Conservation (phyloP, 2,329 filamentous ascomycete species). For the Fusarium proliferatum region DNA sequence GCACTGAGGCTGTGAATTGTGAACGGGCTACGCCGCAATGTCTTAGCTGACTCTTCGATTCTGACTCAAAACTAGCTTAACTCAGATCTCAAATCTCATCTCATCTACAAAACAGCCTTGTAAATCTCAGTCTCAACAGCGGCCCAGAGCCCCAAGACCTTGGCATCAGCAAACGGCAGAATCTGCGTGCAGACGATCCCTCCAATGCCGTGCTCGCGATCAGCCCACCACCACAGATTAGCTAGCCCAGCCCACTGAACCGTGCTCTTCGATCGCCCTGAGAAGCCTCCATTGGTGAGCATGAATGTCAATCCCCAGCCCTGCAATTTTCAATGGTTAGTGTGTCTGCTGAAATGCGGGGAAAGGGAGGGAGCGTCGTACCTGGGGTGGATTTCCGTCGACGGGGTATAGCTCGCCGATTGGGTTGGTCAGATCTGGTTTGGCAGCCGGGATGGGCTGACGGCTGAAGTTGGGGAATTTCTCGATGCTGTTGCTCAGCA, state of each 20-base stretch:
- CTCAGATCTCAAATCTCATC: not conserved
- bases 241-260: conserved; percentile 69
- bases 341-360: not conserved
- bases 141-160: conserved; percentile 55
- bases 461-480: conserved; percentile 64
- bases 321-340: not conserved
- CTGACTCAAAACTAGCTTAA: not conserved
- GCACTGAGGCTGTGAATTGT: not conserved
- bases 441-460: conserved; percentile 57
- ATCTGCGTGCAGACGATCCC: conserved; percentile 64
- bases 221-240: conserved; percentile 72
- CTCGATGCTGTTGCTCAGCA: conserved; percentile 74
- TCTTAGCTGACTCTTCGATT: not conserved
- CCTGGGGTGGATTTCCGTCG: conserved; percentile 60
- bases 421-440: conserved; percentile 60
- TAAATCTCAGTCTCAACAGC: conserved; percentile 55
- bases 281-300: conserved; percentile 59
- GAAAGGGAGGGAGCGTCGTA: not conserved
- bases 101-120: conserved; percentile 28
- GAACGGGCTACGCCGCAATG: not conserved
- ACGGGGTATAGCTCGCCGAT: conserved; percentile 63
- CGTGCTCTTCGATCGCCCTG: conserved; percentile 64
- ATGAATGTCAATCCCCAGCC: conserved; percentile 74
- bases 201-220: conserved; percentile 68
- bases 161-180: conserved; percentile 59